Evolutionary conservation across 1,284 basidiomycete species (phyloP), one percentile per base, ranked within the genome.

Genomic region (Rhodotorula sp.): DNA sequence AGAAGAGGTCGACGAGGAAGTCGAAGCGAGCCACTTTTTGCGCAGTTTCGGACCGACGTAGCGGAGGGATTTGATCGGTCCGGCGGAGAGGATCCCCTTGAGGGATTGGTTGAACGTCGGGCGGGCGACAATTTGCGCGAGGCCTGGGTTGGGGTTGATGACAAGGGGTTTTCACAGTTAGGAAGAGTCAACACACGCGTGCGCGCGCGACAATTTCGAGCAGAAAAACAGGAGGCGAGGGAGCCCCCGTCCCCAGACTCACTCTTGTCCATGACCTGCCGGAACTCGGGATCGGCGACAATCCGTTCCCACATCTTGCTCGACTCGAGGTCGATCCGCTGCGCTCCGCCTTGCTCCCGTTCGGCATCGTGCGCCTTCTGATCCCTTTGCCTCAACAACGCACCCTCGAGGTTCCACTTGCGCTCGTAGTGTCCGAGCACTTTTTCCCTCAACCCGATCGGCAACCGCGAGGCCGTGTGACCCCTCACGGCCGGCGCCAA

Each of bases 11-110:
- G 56, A 44, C 37, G 56, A 24, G 22, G 56, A 4, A 8, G 56
- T 59, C 57, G 57, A 33, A 20, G 54, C 60, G 26, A 60, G 57
- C 66, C 66, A 94, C 82, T 95, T 96, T 60, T 86, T 82, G 33
- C 94, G 82, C 82, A 69, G 57, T 45, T 74, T 96, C 94, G 67
- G 88, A 86, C 56, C 76, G 57, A 86, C 84, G 80, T 96, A 97
- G 58, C 86, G 86, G 17, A 89, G 72, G 78, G 90, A 91, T 84
- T 94, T 94, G 58, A 84, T 82, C 12, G 90, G 77, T 0, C 93
- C 93, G 8, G 91, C 91, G 66, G 89, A 93, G 26, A 91, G 85
- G 64, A 96, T 79, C 14, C 94, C 94, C 81, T 96, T 97, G 74
- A 91, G 76, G 12, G 89, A 86, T 82, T 97, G 93, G 18, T 91